Conservation (phyloP, 2,329 filamentous ascomycete species). For the Exophiala mesophila region DNA sequence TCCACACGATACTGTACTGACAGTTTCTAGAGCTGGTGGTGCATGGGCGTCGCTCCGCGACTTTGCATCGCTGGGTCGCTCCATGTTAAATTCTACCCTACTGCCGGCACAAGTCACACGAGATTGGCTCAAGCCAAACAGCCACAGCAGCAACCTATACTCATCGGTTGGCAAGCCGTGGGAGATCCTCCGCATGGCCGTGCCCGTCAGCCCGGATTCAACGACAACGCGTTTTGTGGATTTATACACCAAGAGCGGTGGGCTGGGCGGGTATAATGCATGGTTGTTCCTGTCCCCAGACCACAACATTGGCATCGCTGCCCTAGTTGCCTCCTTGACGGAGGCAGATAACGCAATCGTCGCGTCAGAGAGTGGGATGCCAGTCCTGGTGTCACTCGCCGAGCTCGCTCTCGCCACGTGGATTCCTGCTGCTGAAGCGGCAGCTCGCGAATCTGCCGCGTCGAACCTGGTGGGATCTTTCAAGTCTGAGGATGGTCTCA, state of each 20-base stretch:
- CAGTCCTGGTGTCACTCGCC: constrained; percentile 17
- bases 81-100: constrained; percentile 39
- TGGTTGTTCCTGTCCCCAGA: constrained; percentile 41
- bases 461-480: constrained; percentile 29
- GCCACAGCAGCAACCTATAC: constrained; percentile 27
- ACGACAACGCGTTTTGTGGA: constrained; percentile 26
- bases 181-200: constrained; percentile 34
- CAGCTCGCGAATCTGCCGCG: constrained; percentile 29
- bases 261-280: constrained; percentile 37
- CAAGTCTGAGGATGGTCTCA: constrained; percentile 22
- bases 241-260: constrained; percentile 41
- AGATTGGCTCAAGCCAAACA: constrained; percentile 45
- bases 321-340: constrained; percentile 35
- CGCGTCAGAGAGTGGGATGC: constrained; percentile 10
- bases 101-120: constrained; percentile 35
- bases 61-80: constrained; percentile 40
- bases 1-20: constrained; percentile 41
- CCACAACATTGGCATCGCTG: constrained; percentile 41
- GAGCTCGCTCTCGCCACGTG: constrained; percentile 15
- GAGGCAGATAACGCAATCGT: constrained; percentile 28
- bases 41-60: constrained; percentile 43
- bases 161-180: constrained; percentile 42
- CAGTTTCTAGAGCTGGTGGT: constrained; percentile 36
- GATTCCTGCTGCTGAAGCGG: constrained; percentile 9
- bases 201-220: constrained; percentile 6